These are phyloP conservation scores for Pleurotus giganteus DNA, from an alignment of 768 basidiomycete species.

Conservation along the genomic window DNA sequence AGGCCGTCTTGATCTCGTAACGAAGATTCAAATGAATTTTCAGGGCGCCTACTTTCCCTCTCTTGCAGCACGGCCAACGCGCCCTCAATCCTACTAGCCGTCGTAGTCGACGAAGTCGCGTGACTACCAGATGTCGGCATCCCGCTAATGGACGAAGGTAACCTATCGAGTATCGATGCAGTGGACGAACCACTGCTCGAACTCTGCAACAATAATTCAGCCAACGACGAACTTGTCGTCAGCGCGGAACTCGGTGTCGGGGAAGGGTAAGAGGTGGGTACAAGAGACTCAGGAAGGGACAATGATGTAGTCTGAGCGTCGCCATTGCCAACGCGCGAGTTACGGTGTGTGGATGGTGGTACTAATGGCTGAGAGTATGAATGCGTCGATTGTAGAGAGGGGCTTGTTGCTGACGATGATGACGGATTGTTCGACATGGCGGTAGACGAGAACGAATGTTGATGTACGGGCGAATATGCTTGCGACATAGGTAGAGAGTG, in stretches of 20 bases:
- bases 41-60: neutral
- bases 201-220: neutral
- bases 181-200: neutral
- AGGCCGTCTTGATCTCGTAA: neutral
- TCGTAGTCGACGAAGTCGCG: neutral
- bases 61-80: neutral
- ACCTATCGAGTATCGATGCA: neutral
- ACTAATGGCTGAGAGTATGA: neutral
- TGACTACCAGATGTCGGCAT: neutral
- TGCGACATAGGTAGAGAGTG: neutral
- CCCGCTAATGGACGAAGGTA: neutral
- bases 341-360: neutral
- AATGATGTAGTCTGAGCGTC: neutral
- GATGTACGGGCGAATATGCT: constrained; percentile 6
- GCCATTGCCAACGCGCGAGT: neutral
- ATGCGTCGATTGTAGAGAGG: neutral
- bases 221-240: neutral
- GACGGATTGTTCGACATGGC: neutral
- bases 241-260: neutral
- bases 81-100: neutral
- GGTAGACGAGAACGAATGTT: neutral
- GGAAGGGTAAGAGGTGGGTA: neutral
- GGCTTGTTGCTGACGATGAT: neutral
- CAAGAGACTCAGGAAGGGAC: constrained; percentile 1
- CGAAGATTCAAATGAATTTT: neutral